Evolutionary conservation across 169 alveolate species (phyloP).

Genomic region (Cyclospora cayetanensis): DNA sequence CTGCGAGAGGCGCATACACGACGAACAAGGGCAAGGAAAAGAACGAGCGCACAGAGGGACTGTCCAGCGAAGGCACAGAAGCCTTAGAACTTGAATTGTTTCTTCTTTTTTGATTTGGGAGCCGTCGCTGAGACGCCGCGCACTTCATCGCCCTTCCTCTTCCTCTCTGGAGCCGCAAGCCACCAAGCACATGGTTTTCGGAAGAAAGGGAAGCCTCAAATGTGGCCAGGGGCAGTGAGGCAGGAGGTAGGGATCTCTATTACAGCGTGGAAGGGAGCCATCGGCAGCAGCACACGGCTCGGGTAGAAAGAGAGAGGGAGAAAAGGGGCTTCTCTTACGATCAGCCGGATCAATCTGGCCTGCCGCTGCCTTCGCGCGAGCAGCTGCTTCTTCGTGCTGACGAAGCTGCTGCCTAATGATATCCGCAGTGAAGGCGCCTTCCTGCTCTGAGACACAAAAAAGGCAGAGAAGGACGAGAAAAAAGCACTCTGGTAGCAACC

Average conservation of each 20-base stretch:
- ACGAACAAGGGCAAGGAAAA: background rate
- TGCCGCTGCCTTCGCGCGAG: constrained; percentile 65
- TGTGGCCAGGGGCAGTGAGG: too few relatives aligned
- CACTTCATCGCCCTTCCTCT: constrained; percentile 70
- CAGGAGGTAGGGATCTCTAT: too few relatives aligned
- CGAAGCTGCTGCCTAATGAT: constrained; percentile 69
- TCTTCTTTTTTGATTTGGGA: constrained; percentile 64
- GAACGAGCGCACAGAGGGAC: background rate
- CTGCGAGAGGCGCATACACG: background rate
- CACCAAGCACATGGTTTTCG: background rate
- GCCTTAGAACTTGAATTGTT: constrained; percentile 43
- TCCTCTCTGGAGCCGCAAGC: constrained; percentile 31
- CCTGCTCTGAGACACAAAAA: constrained; percentile 42
- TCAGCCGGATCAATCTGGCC: constrained; percentile 67
- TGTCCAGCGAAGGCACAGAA: background rate
- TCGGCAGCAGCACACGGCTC: too few relatives aligned
- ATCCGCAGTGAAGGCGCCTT: constrained; percentile 70
- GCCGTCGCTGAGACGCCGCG: constrained; percentile 60
- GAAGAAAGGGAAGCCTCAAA: too few relatives aligned
- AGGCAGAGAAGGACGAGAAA: too few relatives aligned
- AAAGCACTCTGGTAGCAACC: too few relatives aligned
- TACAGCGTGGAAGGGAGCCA: too few relatives aligned
- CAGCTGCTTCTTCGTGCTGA: constrained; percentile 71
- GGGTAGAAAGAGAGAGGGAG: background rate
- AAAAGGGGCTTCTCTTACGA: background rate